A percentile compares a stretch with the other conserved stretches of the same genome.
These are phyloP conservation scores for Pachysolen tannophilus DNA, from an alignment of 805 yeast species.

Conservation along the genomic window DNA sequence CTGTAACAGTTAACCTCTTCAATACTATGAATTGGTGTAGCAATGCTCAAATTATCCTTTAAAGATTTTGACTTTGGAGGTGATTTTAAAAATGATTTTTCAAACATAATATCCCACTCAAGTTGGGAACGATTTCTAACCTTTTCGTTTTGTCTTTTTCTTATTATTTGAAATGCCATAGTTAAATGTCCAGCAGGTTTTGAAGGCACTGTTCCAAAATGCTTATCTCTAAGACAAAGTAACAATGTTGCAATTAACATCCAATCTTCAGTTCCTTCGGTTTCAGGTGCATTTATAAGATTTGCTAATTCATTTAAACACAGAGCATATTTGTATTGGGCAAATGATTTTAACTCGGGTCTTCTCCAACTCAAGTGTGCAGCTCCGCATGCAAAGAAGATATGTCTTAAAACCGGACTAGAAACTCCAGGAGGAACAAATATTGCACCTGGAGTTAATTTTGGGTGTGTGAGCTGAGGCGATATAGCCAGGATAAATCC, in stretches of 20 bases:
- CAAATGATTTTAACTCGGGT: slow-evolving; percentile 17
- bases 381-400: slow-evolving; percentile 34
- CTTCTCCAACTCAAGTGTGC: slow-evolving; percentile 26
- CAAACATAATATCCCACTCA: too few species aligned
- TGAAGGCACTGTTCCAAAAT: slow-evolving; percentile 18
- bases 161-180: slow-evolving; percentile 26
- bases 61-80: too few species aligned
- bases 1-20: too few species aligned
- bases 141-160: slow-evolving; percentile 9
- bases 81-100: too few species aligned
- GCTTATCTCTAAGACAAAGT: slow-evolving; percentile 29
- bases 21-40: too few species aligned
- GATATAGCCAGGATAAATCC: slow-evolving; percentile 8
- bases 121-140: too few species aligned
- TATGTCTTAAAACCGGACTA: slow-evolving; percentile 21
- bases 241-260: slow-evolving; percentile 30
- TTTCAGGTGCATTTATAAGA: slow-evolving; percentile 15
- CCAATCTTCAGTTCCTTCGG: slow-evolving; percentile 30
- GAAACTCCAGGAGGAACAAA: slow-evolving; percentile 28
- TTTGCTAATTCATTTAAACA: slow-evolving; percentile 13
- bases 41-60: too few species aligned
- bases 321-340: slow-evolving; percentile 17
- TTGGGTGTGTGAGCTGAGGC: slow-evolving; percentile 19
- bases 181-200: slow-evolving; percentile 24
- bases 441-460: slow-evolving; percentile 30